A percentile compares a stretch with the other conserved stretches of the same genome.
These are phyloP conservation scores for Ophiostoma ips DNA, from an alignment of 2,329 filamentous ascomycete species.

Conservation along the genomic window DNA sequence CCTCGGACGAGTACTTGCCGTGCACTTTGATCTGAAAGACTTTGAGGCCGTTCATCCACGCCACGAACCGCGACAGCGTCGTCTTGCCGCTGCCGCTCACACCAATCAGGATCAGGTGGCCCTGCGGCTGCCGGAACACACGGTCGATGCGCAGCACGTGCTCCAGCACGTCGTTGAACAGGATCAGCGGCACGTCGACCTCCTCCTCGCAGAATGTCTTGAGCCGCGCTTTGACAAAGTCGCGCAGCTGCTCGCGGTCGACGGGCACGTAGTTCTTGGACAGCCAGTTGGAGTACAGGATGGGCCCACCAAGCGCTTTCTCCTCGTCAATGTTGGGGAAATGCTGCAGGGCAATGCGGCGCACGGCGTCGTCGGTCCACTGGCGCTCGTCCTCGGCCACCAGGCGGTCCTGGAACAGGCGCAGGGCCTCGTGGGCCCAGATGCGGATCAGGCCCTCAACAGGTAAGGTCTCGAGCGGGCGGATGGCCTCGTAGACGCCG, in stretches of 20 bases:
- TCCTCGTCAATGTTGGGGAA: slow-evolving; percentile 94
- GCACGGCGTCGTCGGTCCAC: slow-evolving; percentile 86
- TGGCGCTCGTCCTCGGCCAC: slow-evolving; percentile 86
- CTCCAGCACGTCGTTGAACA: slow-evolving; percentile 99
- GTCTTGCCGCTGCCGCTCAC: slow-evolving; percentile 98
- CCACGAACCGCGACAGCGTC: slow-evolving; percentile 91
- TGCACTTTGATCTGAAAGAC: slow-evolving; percentile 99
- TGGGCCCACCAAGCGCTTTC: slow-evolving; percentile 79
- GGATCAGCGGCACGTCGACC: slow-evolving; percentile 90
- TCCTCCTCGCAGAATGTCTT: slow-evolving; percentile 99
- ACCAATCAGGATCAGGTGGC: slow-evolving; percentile 94
- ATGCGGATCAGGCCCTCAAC: slow-evolving; percentile 90
- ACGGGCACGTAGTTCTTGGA: slow-evolving; percentile 98
- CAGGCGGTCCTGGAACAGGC: slow-evolving; percentile 93
- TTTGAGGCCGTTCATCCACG: slow-evolving; percentile 99
- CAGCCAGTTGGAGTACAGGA: slow-evolving; percentile 98
- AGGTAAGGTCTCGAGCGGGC: slow-evolving; percentile 74
- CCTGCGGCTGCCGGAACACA: slow-evolving; percentile 95
- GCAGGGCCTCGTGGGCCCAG: slow-evolving; percentile 93
- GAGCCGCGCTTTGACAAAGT: slow-evolving; percentile 93
- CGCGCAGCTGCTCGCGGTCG: slow-evolving; percentile 83
- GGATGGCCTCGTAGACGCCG: slow-evolving; percentile 92
- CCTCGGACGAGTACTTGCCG: slow-evolving; percentile 92
- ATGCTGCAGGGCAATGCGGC: slow-evolving; percentile 71
- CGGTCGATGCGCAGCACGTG: slow-evolving; percentile 96